Conservation (phyloP, 306 rosid genomes). For the Medicago lupulina region DNA sequence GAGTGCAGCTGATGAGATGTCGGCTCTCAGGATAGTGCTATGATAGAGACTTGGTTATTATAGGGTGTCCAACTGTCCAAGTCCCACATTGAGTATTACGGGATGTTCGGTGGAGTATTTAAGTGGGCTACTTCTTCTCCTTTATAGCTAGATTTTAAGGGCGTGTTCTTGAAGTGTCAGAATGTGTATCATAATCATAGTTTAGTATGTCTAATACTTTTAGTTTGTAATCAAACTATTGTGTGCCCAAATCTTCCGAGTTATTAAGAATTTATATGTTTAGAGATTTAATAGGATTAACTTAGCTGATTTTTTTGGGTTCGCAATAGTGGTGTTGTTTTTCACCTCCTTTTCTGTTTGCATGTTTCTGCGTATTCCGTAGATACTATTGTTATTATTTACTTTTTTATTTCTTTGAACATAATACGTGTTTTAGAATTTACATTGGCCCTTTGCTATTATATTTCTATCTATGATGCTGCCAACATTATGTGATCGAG, state of each 20-base stretch:
- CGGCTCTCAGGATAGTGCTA: background rate
- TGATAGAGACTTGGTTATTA: background rate
- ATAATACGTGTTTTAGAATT: too few relatives aligned
- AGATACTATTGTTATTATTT: too few relatives aligned
- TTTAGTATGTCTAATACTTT: background rate
- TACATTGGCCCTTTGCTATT: background rate
- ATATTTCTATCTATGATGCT: too few relatives aligned
- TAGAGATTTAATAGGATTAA: background rate
- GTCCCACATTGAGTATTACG: background rate
- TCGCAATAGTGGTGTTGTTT: background rate
- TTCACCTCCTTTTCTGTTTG: too few relatives aligned
- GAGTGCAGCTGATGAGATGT: background rate
- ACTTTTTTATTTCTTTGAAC: too few relatives aligned
- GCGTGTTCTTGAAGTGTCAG: background rate
- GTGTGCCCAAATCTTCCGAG: slow-evolving; percentile 9
- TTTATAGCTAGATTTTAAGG: background rate
- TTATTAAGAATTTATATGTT: slow-evolving; percentile 18
- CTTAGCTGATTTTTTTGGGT: background rate
- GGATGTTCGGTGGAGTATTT: background rate
- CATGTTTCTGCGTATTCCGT: too few relatives aligned
- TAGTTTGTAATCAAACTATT: slow-evolving; percentile 23
- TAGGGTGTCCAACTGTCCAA: background rate
- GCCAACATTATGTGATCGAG: too few relatives aligned
- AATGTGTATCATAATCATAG: background rate
- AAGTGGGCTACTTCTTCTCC: background rate